Conservation (phyloP, 2,329 filamentous ascomycete genomes). For the Akanthomyces uredinophilus region DNA sequence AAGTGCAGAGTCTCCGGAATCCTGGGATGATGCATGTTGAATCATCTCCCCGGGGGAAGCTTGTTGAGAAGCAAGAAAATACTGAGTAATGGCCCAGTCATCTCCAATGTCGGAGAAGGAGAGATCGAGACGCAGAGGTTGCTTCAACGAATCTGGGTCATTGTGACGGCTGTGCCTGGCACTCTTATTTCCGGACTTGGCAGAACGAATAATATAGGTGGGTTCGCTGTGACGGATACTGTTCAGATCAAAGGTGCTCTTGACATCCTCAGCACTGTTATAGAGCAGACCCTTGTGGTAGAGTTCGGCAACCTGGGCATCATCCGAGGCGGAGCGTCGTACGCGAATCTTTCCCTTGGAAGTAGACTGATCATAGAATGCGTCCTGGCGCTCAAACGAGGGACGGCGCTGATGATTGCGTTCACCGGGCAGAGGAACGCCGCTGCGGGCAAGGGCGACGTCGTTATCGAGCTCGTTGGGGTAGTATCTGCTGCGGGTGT, state of each 20-base stretch:
- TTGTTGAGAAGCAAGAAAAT: conserved; percentile 25
- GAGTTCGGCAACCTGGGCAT: conserved; percentile 35
- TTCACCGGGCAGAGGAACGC: conserved; percentile 34
- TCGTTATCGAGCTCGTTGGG: conserved; percentile 23
- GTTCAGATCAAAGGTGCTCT: conserved; percentile 31
- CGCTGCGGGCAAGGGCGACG: conserved; percentile 30
- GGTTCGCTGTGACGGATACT: conserved; percentile 35
- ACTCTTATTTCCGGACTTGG: conserved; percentile 28
- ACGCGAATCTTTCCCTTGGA: conserved; percentile 28
- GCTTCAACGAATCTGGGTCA: conserved; percentile 20
- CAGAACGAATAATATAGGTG: conserved; percentile 33
- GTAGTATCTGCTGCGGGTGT: not conserved
- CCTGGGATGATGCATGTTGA: conserved; percentile 18
- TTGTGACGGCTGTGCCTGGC: conserved; percentile 14
- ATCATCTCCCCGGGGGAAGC: conserved; percentile 18
- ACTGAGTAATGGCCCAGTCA: conserved; percentile 35
- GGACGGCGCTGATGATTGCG: conserved; percentile 31
- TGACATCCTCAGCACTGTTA: conserved; percentile 20
- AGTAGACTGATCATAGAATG: conserved; percentile 39
- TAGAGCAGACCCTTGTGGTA: conserved; percentile 43
- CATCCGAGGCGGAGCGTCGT: conserved; percentile 24
- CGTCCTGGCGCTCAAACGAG: conserved; percentile 41
- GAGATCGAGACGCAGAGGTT: conserved; percentile 32
- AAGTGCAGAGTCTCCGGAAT: conserved; percentile 16
- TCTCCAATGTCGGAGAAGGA: conserved; percentile 39